phyloP scores from a whole-genome alignment of 2,329 filamentous ascomycete genomes.

The Colletotrichum endophyticum region DNA sequence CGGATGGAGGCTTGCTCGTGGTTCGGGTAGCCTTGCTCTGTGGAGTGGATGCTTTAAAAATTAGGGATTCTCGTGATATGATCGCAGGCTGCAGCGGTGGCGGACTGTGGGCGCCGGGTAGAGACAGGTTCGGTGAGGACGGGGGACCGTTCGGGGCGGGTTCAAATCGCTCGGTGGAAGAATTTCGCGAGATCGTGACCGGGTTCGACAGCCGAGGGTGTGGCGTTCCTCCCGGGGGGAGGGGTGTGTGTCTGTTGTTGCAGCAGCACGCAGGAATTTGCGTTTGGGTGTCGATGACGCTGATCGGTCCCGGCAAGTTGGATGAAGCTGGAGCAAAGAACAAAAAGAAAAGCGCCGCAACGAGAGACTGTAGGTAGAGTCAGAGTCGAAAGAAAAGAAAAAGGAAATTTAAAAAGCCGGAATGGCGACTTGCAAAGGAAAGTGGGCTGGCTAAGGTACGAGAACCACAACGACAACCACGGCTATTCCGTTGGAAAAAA shows the following conservation, averaged over 20 bases:
- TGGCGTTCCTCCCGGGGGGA: background rate
- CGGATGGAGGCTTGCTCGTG: background rate
- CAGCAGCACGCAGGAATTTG: background rate
- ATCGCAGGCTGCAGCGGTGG: background rate
- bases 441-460: background rate
- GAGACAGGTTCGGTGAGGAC: background rate
- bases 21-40: background rate
- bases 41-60: background rate
- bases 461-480: background rate
- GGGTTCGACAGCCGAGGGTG: background rate
- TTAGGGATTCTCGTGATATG: background rate
- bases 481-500: background rate
- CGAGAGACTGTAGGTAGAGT: background rate
- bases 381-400: background rate
- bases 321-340: background rate
- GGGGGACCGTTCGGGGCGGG: background rate
- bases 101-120: background rate
- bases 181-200: background rate
- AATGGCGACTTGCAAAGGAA: slow-evolving; percentile 5
- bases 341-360: background rate
- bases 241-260: background rate
- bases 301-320: background rate
- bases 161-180: background rate
- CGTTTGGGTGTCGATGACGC: background rate
- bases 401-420: background rate